A percentile compares a stretch with the other conserved stretches of the same genome.
Conservation (phyloP, 208 protist species). For the Zelonia costaricensis region DNA sequence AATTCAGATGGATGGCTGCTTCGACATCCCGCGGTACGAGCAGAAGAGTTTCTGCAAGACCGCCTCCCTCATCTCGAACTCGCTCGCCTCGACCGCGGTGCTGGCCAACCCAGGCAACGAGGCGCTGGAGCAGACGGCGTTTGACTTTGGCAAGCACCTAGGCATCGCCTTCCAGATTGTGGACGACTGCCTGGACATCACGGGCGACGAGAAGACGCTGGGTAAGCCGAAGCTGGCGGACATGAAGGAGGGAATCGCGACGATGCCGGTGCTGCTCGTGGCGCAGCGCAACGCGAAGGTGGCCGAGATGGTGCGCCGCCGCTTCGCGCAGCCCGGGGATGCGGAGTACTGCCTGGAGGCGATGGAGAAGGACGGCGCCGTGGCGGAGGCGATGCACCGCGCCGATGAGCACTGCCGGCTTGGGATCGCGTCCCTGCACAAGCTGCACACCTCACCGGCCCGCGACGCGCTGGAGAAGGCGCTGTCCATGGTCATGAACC, state of each 20-base stretch:
- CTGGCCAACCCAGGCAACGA: conserved; percentile 68
- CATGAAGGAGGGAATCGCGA: conserved; percentile 82
- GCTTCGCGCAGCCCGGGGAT: conserved; percentile 50
- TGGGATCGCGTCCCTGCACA: conserved; percentile 43
- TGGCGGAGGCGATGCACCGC: conserved; percentile 58
- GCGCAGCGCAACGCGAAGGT: conserved; percentile 56
- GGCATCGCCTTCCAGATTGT: conserved; percentile 95
- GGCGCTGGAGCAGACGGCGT: conserved; percentile 46
- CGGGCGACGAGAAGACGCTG: conserved; percentile 62
- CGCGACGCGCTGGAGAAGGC: conserved; percentile 62
- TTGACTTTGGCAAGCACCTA: conserved; percentile 92
- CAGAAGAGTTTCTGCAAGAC: conserved; percentile 95
- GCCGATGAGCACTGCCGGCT: conserved; percentile 72
- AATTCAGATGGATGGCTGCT: conserved; percentile 93
- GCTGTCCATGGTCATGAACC: conserved; percentile 58
- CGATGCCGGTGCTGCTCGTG: conserved; percentile 77
- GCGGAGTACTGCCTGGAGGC: conserved; percentile 44
- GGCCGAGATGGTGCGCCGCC: conserved; percentile 56
- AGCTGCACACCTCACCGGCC: conserved; percentile 56
- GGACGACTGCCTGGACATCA: conserved; percentile 96
- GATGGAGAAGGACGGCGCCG: conserved; percentile 47
- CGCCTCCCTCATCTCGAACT: conserved; percentile 92
- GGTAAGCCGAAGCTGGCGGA: conserved; percentile 83
- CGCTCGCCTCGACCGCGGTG: conserved; percentile 87
- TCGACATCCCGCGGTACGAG: conserved; percentile 78